phyloP scores from a whole-genome alignment of 371 early-diverging fungal species.

The Rhizomucor miehei region DNA sequence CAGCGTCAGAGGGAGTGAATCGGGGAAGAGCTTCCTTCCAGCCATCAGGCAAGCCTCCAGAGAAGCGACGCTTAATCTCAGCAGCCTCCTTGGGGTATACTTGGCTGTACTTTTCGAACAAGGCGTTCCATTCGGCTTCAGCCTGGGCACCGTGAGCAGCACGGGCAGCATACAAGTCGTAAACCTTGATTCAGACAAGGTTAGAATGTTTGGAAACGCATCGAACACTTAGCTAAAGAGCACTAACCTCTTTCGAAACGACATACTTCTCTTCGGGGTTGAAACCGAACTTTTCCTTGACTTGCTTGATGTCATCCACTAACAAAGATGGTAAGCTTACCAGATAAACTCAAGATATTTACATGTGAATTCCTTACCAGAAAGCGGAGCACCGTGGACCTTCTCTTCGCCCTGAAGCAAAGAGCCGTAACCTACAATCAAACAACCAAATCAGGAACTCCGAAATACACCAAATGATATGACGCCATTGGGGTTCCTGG shows the following conservation, averaged over 20 bases:
- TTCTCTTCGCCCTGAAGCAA: slow-evolving; percentile 81
- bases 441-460: slow-evolving; percentile 4
- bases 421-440: slow-evolving; percentile 64
- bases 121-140: slow-evolving; percentile 70
- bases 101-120: slow-evolving; percentile 57
- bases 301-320: slow-evolving; percentile 79
- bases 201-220: background rate
- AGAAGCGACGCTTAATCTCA: slow-evolving; percentile 75
- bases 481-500: slow-evolving; percentile 2
- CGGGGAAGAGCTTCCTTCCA: slow-evolving; percentile 69
- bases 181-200: slow-evolving; percentile 28
- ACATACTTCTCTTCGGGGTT: slow-evolving; percentile 67
- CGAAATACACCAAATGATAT: slow-evolving; percentile 1
- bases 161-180: slow-evolving; percentile 60
- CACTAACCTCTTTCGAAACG: slow-evolving; percentile 47
- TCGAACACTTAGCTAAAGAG: slow-evolving; percentile 2
- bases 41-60: slow-evolving; percentile 66
- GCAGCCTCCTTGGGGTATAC: slow-evolving; percentile 60
- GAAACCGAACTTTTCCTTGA: slow-evolving; percentile 85
- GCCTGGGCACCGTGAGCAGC: slow-evolving; percentile 52
- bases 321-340: slow-evolving; percentile 26
- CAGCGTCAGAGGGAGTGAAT: slow-evolving; percentile 70
- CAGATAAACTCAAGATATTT: background rate
- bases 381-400: slow-evolving; percentile 86
- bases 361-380: slow-evolving; percentile 27